Evolutionary conservation across 148 eudicot species (phyloP), one percentile per base, ranked within the genome.

Genomic region (Camellia lanceoleosa): DNA sequence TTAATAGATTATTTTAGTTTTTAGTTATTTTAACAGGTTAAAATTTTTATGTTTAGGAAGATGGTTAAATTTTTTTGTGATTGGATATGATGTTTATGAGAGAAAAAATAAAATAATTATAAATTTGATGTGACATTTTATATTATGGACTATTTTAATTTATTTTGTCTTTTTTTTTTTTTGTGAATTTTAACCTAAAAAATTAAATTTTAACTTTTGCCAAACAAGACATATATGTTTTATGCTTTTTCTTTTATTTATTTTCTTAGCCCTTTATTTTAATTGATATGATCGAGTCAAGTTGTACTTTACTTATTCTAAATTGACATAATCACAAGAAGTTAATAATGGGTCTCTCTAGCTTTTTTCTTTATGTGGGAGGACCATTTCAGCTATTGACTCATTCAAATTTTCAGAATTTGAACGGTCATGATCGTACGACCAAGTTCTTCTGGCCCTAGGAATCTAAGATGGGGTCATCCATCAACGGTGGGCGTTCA

Each of bases 301-400:
- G 70, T 49, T 64, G 52, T 79, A 55, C 68, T 69, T 69, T 70
- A 79, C 67, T 49, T 72, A 71, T 79, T 72, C 68, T 46, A 61
- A 70, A 23, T 4, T 70, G 56, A 63, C 18, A 79, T 71, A 79
- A 79, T 70, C 56, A 70, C 75, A 79, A 79, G 68, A 19, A 30
- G 38, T 30, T 30, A 30, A 30, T 79, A 59, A 79, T 79, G 74
- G 74, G 62, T 43, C 38, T 49, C 3, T 67, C 47, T 38, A 41
- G 68, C n/a, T 30, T 44, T 38, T 52, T 49, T 14, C 20, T 63
- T n/a, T 56, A 16, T 49, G 8, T 52, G 30, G 79, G 73, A 30
- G 80, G 59, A 73, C 41, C 82, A 38, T 67, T 67, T 12, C 70
- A 67, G 0, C 70, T 30, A 14, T 67, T 67, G 70, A 67, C 46